Evolutionary conservation across 495 filamentous ascomycete species (phyloP), one percentile per base, ranked within the genome.

Genomic region (Cryomyces minteri): DNA sequence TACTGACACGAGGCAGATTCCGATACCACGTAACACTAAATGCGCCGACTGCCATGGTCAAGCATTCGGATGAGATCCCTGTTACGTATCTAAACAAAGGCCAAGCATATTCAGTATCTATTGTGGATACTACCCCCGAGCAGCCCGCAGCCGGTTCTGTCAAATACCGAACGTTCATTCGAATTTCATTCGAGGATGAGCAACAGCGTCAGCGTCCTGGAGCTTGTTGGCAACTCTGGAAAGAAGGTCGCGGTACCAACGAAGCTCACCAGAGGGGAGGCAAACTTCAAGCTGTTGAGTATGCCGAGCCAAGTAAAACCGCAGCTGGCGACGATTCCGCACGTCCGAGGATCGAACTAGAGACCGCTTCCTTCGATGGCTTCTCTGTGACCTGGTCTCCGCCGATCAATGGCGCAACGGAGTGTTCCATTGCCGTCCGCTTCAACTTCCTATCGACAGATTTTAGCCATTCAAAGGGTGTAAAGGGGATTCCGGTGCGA

Each of bases 361-460:
- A 94, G 48, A 74, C 62, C 10, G 74, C 82, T 38, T 93, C 82
- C 0, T 88, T 94, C 48, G 88, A 98, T 55, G 85, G 88, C 6
- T 95, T 98, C 57, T 82, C 76, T 5, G 84, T 95, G 10, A 76
- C 75, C 29, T 98, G 90, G 90, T 82, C 76, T 1, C 78, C 82
- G 0, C 72, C 75, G 18, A 54, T 72, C 28, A 72, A 71, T 43
- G 73, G 72, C 0, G 52, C 63, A 2, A 65, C 79, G 6, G 80
- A 93, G 43, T 90, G 84, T 62, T 78, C 71, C 29, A 73, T 98
- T 32, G 76, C 84, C 10, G 82, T 96, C 11, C 83, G 87, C 40
- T 98, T 95, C 70, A 95, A 98, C 60, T 98, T 98, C 56, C 71
- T 96, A 0, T 98, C 90, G 0, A 98, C 88, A 9, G 90, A 98